Base-by-base conservation (phyloP, 257 asterid genomes). In the Jasminum sambac region DNA sequence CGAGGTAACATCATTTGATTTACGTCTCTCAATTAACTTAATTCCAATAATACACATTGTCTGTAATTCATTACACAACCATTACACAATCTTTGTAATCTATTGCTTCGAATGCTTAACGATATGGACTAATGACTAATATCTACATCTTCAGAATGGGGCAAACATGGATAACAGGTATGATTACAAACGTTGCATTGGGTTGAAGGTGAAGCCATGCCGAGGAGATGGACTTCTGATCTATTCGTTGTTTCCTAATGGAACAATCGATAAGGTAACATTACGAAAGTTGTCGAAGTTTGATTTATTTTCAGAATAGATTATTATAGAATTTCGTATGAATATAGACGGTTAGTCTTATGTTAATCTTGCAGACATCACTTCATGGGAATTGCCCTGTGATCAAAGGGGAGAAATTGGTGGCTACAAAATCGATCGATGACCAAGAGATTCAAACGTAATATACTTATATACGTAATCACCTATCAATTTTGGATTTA, bases 311-410 rank as follows among this genome's bases (percentile, higher is more conserved):
- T n/a, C n/a, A n/a, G n/a, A n/a, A n/a, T n/a, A 0, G 13, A 5
- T 52, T 52, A 52, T n/a, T 0, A 19, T 9, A 10, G 10, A 16
- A 46, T 46, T 14, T 46, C 7, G 16, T 16, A 7, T 46, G n/a
- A 30, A 30, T 30, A 42, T 42, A 14, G 1, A 12, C 0, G 10
- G 19, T 11, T 23, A 0, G 23, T 23, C 25, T 24, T 66, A 11
- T 1, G 6, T 41, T 7, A 40, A 24, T 25, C 17, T 46, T 63
- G 79, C 89, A 92, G 97, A 75, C 85, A 7, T 90, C 98, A 11
- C 86, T 88, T 36, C 98, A 92, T 66, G 97, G 98, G 73, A 92
- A 97, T 78, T 92, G 98, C 67, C 88, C 97, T 10, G 98, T 92
- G 39, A 87, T 87, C 73, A 81, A 68, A 78, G 96, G 98, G 70